Conservation (phyloP, 495 filamentous ascomycete species). For the Hypoxylon cercidicola region DNA sequence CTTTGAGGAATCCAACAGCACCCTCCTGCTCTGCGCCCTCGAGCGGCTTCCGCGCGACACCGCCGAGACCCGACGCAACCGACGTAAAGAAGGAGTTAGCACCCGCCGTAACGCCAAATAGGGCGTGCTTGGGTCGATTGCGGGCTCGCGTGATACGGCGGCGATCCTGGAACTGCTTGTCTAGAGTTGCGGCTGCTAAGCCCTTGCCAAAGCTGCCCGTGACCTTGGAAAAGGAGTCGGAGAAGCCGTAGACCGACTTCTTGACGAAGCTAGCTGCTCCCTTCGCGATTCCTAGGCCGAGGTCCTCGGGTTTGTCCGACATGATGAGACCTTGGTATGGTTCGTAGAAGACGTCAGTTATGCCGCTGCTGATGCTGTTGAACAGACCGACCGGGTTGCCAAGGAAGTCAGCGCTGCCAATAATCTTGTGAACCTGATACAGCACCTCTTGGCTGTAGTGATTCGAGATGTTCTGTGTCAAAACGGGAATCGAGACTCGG, state of each 20-base stretch:
- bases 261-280: slow-evolving; percentile 97
- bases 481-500: slow-evolving; percentile 83
- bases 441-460: slow-evolving; percentile 97
- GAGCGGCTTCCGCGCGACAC: slow-evolving; percentile 89
- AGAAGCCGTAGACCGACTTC: slow-evolving; percentile 97
- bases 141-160: slow-evolving; percentile 92
- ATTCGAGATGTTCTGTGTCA: slow-evolving; percentile 84
- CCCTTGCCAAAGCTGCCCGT: slow-evolving; percentile 97
- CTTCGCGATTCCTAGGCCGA: slow-evolving; percentile 94
- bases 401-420: slow-evolving; percentile 98
- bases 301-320: slow-evolving; percentile 92
- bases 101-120: slow-evolving; percentile 95
- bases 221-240: slow-evolving; percentile 94
- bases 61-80: slow-evolving; percentile 91
- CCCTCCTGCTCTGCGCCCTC: slow-evolving; percentile 98
- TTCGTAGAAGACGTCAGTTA: slow-evolving; percentile 98
- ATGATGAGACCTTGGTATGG: slow-evolving; percentile 97
- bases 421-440: slow-evolving; percentile 94
- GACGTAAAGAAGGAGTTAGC: slow-evolving; percentile 94
- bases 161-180: slow-evolving; percentile 98
- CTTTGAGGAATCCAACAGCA: slow-evolving; percentile 92
- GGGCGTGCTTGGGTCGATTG: slow-evolving; percentile 94
- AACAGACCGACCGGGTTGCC: slow-evolving; percentile 98
- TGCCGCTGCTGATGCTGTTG: slow-evolving; percentile 96
- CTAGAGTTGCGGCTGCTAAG: slow-evolving; percentile 90